Percentiles rank a stretch among this genome's conserved stretches.
phyloP scores from a whole-genome alignment of 441 rosid species.

The Erysimum cheiri region DNA sequence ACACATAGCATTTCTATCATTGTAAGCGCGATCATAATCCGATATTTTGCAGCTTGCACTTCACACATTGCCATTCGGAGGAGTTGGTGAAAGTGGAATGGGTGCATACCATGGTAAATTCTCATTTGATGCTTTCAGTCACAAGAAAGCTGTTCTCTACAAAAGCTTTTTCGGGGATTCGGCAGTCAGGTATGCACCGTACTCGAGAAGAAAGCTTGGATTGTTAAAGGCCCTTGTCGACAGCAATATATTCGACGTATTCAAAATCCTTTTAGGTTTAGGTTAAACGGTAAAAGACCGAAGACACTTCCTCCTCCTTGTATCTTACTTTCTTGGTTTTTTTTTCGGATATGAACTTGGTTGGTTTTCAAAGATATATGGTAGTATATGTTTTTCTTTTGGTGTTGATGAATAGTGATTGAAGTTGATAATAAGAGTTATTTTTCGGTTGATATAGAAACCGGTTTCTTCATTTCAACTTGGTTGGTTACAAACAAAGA shows the following conservation, averaged over 20 bases:
- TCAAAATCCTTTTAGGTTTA: constrained; percentile 58
- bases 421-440: constrained; percentile 29
- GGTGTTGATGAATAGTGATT: constrained; percentile 28
- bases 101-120: constrained; percentile 72
- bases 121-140: constrained; percentile 73
- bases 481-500: constrained; percentile 31
- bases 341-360: neutral
- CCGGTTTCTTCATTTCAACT: constrained; percentile 35
- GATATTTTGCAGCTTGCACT: constrained; percentile 57
- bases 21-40: neutral
- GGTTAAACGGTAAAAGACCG: constrained; percentile 35
- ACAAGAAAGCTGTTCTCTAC: constrained; percentile 67
- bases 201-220: constrained; percentile 56
- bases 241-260: constrained; percentile 48
- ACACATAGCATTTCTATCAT: neutral
- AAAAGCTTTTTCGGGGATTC: constrained; percentile 60
- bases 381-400: neutral
- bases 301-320: neutral
- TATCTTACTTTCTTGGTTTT: constrained; percentile 4
- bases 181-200: constrained; percentile 63
- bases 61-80: constrained; percentile 67
- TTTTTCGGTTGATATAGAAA: neutral
- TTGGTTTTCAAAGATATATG: constrained; percentile 20
- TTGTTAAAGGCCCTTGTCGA: constrained; percentile 57
- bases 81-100: constrained; percentile 85